Percentiles rank a stretch among this genome's conserved stretches.
phyloP scores from a whole-genome alignment of 208 protist genomes.

The Leishmania gerbilli region DNA sequence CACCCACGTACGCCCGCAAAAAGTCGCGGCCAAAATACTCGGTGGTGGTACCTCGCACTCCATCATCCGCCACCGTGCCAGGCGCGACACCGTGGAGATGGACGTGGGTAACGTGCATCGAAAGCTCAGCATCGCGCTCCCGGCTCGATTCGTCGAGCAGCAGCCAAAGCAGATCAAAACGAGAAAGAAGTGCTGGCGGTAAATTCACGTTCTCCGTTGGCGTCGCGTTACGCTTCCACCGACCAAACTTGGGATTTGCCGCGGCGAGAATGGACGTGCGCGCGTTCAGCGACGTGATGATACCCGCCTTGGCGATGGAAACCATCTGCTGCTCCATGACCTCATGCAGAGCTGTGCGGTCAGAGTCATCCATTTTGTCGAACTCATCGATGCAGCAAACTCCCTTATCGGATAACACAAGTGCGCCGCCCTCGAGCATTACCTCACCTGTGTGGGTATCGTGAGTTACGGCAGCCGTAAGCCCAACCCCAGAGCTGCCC shows the following conservation, averaged over 20 bases:
- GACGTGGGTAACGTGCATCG: slow-evolving; percentile 93
- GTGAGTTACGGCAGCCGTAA: slow-evolving; percentile 98
- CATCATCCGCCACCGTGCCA: slow-evolving; percentile 53
- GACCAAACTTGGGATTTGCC: slow-evolving; percentile 97
- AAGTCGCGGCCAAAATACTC: slow-evolving; percentile 87
- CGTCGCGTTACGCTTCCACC: slow-evolving; percentile 93
- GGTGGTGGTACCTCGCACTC: slow-evolving; percentile 39
- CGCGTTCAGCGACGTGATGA: slow-evolving; percentile 99
- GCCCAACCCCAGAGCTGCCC: slow-evolving; percentile 97
- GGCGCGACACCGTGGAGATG: slow-evolving; percentile 83
- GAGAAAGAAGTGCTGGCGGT: slow-evolving; percentile 97
- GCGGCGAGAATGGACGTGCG: slow-evolving; percentile 98
- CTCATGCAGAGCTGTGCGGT: slow-evolving; percentile 97
- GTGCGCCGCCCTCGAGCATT: slow-evolving; percentile 95
- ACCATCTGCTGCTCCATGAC: slow-evolving; percentile 99
- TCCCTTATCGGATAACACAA: slow-evolving; percentile 98
- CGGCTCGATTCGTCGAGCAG: slow-evolving; percentile 88
- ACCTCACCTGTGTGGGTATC: slow-evolving; percentile 97
- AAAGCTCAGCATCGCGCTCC: slow-evolving; percentile 93
- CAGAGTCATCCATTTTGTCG: slow-evolving; percentile 99
- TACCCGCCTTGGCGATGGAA: slow-evolving; percentile 99
- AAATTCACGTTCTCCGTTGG: slow-evolving; percentile 98
- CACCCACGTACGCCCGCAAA: slow-evolving; percentile 85
- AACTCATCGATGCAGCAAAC: slow-evolving; percentile 99
- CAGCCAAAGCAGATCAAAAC: slow-evolving; percentile 97